Conservation (phyloP, 2,329 filamentous ascomycete genomes). For the Aphanocladium album region DNA sequence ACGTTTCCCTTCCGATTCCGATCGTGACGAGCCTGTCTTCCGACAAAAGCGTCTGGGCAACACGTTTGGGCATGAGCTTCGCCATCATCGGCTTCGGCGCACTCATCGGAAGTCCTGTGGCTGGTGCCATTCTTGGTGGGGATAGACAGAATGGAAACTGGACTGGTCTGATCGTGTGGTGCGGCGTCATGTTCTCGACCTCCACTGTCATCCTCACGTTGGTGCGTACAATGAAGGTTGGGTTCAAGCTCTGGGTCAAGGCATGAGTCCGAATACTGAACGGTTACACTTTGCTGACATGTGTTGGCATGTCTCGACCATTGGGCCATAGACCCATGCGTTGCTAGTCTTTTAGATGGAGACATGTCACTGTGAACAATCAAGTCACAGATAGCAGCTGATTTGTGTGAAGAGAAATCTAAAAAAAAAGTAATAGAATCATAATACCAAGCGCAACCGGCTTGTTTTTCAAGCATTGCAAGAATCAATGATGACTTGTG, state of each 20-base stretch:
- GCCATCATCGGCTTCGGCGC: slow-evolving; percentile 14
- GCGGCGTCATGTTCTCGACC: neutral
- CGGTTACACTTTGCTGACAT: too few species aligned
- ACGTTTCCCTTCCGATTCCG: slow-evolving; percentile 15
- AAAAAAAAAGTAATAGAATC: too few species aligned
- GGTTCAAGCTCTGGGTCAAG: neutral
- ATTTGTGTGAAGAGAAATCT: too few species aligned
- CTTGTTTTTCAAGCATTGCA: too few species aligned
- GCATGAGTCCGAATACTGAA: neutral
- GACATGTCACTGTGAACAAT: too few species aligned
- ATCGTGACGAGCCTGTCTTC: slow-evolving; percentile 15
- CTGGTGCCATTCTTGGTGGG: slow-evolving; percentile 7
- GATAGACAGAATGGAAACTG: neutral
- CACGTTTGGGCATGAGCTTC: slow-evolving; percentile 17
- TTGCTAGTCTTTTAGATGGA: too few species aligned
- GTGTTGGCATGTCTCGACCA: too few species aligned
- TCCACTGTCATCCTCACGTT: neutral
- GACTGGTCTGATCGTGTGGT: slow-evolving; percentile 4
- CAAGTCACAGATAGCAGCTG: too few species aligned
- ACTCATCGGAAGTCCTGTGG: slow-evolving; percentile 16
- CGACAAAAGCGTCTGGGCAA: slow-evolving; percentile 13
- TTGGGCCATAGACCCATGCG: too few species aligned
- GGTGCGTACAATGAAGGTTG: slow-evolving; percentile 1
- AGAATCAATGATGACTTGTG: too few species aligned
- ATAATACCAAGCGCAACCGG: too few species aligned